Evolutionary conservation across 1,284 basidiomycete species (phyloP), one percentile per base, ranked within the genome.

Genomic region (Trametes pubescens): DNA sequence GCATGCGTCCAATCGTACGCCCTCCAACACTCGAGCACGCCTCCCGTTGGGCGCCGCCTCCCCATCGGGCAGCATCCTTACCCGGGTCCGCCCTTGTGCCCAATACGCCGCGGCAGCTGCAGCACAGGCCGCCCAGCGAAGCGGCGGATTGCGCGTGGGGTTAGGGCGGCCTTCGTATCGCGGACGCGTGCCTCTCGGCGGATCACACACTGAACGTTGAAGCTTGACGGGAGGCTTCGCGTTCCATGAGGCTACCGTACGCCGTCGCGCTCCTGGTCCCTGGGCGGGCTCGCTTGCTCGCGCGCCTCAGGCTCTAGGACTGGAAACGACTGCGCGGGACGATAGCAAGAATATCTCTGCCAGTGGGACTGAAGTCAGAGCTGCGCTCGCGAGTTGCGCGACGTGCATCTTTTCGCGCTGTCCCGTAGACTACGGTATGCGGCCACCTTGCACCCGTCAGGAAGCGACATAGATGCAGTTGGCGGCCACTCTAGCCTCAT

Each of bases 231-330:
- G 14, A 22, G 14, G 51, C 59, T 60, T 60, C 59, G 44, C 51
- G 51, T 60, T 60, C 59, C 59, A 60, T 60, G 59, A 60, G 59
- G 59, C 59, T 60, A 60, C 59, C 11, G 51, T 60, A 48, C 59
- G 59, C 44, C 52, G 22, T 16, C n/a, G 21, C 29, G 44, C 34
- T 40, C 44, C 43, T 38, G 22, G 35, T 52, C 38, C 35, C 37
- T 40, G 49, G 32, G 16, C 48, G 29, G 29, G 48, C 22, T 51
- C 48, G 48, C 26, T 32, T 16, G 29, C 48, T 13, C 26, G 24
- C 24, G 47, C 47, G 10, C 29, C 10, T 22, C 16, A 16, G 21
- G 24, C 14, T 21, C 29, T 51, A 14, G 18, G 49, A 51, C 29
- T n/a, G 49, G 49, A 51, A 24, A n/a, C 29, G 29, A 10, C 26